Percentiles rank a stretch among this genome's conserved stretches.
Evolutionary conservation across 192 early-diverging fungal genomes (phyloP).

Genomic region (Spizellomyces sp.): DNA sequence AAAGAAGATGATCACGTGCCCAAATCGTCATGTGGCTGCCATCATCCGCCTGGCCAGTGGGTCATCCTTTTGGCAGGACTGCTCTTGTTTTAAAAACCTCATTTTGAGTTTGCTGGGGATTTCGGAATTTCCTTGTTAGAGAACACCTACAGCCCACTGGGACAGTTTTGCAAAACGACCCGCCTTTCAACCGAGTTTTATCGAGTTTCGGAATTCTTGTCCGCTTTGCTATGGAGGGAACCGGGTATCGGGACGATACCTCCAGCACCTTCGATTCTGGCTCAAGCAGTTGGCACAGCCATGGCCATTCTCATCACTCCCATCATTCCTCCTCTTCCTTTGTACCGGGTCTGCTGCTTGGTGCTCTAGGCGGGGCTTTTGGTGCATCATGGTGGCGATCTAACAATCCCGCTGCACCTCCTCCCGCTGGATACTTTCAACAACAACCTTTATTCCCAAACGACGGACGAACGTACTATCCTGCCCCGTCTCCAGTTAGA

Average conservation of each 20-base stretch:
- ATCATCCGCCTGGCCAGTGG: too few species aligned
- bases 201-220: too few species aligned
- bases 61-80: too few species aligned
- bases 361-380: slow-evolving; percentile 29
- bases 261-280: neutral
- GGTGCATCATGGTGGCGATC: slow-evolving; percentile 10
- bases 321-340: slow-evolving; percentile 1
- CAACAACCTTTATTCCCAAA: neutral
- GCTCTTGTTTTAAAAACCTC: too few species aligned
- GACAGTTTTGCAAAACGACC: too few species aligned
- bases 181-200: too few species aligned
- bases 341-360: slow-evolving; percentile 12
- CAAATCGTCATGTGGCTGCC: too few species aligned
- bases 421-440: neutral
- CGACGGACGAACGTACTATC: neutral
- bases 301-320: neutral
- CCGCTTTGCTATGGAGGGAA: too few species aligned
- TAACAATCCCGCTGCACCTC: neutral
- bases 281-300: neutral
- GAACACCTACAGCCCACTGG: too few species aligned
- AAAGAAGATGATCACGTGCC: too few species aligned
- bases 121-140: too few species aligned
- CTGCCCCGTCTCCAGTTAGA: neutral
- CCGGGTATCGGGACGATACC: neutral
- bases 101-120: too few species aligned